Percentiles rank a stretch among this genome's conserved stretches.
These are phyloP conservation scores for Hypoxylon trugodes DNA, from an alignment of 495 filamentous ascomycete species.

Conservation along the genomic window DNA sequence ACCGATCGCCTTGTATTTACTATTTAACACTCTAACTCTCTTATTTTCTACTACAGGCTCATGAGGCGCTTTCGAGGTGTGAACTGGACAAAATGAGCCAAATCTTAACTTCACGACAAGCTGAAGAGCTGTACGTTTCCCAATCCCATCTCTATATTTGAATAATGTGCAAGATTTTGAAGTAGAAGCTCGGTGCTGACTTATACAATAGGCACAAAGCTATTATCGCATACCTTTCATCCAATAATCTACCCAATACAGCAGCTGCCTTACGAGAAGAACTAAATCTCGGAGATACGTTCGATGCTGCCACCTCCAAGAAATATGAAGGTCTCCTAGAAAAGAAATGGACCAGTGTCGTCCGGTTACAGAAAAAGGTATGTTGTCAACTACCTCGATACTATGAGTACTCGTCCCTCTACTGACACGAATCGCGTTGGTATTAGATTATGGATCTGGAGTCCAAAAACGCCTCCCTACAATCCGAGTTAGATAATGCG, in stretches of 20 bases:
- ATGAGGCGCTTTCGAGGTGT: slow-evolving; percentile 26
- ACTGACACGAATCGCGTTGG: slow-evolving; percentile 26
- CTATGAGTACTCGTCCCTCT: background rate
- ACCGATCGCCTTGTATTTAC: background rate
- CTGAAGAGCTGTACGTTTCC: slow-evolving; percentile 81
- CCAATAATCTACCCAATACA: slow-evolving; percentile 71
- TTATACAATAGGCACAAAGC: slow-evolving; percentile 77
- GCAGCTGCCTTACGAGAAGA: slow-evolving; percentile 73
- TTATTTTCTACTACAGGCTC: slow-evolving; percentile 7
- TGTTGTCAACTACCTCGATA: background rate
- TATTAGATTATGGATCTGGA: slow-evolving; percentile 94
- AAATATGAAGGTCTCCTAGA: slow-evolving; percentile 91
- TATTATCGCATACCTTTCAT: slow-evolving; percentile 84
- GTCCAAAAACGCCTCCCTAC: slow-evolving; percentile 70
- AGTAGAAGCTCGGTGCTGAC: slow-evolving; percentile 2
- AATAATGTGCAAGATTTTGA: background rate
- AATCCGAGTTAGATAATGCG: slow-evolving; percentile 82
- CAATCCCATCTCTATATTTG: background rate
- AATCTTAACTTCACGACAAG: slow-evolving; percentile 80
- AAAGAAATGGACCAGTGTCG: slow-evolving; percentile 96
- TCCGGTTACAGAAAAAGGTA: slow-evolving; percentile 91
- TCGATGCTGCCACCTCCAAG: slow-evolving; percentile 79
- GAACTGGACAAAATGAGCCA: slow-evolving; percentile 68
- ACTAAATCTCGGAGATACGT: slow-evolving; percentile 69
- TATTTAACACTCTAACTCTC: background rate